Evolutionary conservation across 208 protist species (phyloP).

Genomic region (Trichomonas gallinae): DNA sequence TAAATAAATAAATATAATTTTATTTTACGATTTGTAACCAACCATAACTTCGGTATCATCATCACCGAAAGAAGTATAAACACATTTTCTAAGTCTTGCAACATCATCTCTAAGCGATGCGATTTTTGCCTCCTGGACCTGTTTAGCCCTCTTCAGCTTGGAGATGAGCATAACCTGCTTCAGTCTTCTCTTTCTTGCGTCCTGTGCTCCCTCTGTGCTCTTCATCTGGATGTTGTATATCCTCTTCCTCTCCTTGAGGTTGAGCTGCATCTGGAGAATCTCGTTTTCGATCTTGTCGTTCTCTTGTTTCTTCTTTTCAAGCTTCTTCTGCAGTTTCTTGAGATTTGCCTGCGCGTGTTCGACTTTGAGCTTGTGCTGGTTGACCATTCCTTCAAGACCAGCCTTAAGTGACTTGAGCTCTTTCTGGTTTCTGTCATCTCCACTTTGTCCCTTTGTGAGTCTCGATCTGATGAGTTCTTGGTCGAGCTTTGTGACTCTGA

Average conservation of each 20-base stretch:
- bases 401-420: not conserved
- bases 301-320: not conserved
- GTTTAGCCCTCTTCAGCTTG: not conserved
- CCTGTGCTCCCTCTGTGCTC: not conserved
- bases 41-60: constrained; percentile 7
- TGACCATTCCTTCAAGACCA: not conserved
- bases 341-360: not conserved
- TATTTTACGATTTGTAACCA: not conserved
- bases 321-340: not conserved
- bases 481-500: not conserved
- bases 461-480: not conserved
- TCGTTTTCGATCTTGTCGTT: constrained; percentile 22
- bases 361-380: not conserved
- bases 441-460: not conserved
- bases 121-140: not conserved
- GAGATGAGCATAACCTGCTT: constrained; percentile 18
- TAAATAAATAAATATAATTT: not conserved
- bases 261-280: not conserved
- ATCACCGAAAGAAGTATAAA: constrained; percentile 12
- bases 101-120: not conserved
- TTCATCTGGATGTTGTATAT: constrained; percentile 13
- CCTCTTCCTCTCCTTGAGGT: not conserved
- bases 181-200: not conserved
- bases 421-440: not conserved
- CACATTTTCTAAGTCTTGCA: not conserved